These are phyloP conservation scores for Xylaria sp. DNA, from an alignment of 2,329 filamentous ascomycete genomes.

Conservation along the genomic window DNA sequence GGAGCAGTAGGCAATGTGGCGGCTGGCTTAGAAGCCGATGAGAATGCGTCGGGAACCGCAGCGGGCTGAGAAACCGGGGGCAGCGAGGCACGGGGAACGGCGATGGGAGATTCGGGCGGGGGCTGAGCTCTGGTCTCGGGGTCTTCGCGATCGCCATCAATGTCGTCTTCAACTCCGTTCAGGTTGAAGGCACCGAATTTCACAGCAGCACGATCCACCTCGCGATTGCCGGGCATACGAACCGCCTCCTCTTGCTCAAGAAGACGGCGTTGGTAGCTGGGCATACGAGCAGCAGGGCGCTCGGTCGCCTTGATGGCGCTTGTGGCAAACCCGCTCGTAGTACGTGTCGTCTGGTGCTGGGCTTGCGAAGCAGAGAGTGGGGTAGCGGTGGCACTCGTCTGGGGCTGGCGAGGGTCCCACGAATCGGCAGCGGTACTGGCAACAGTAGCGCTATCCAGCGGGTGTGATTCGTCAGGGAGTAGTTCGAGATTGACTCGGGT, in stretches of 20 bases:
- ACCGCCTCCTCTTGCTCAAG: slow-evolving; percentile 97
- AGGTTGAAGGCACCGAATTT: slow-evolving; percentile 96
- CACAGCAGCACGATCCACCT: slow-evolving; percentile 88
- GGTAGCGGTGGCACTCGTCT: slow-evolving; percentile 63
- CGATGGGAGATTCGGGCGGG: slow-evolving; percentile 82
- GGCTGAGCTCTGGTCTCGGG: slow-evolving; percentile 92
- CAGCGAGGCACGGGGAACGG: slow-evolving; percentile 82
- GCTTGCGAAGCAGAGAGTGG: slow-evolving; percentile 67
- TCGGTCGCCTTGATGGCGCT: slow-evolving; percentile 78
- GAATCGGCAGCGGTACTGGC: slow-evolving; percentile 90
- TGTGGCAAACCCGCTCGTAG: slow-evolving; percentile 75
- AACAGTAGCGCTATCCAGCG: slow-evolving; percentile 77
- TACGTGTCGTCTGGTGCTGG: slow-evolving; percentile 60
- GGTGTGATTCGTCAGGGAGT: slow-evolving; percentile 78
- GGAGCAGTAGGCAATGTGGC: slow-evolving; percentile 46
- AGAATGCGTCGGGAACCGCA: slow-evolving; percentile 57
- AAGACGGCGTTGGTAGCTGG: slow-evolving; percentile 82
- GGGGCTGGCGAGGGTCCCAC: slow-evolving; percentile 69
- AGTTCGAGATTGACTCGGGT: slow-evolving; percentile 93
- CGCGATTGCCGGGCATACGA: slow-evolving; percentile 96
- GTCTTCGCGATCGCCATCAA: slow-evolving; percentile 93
- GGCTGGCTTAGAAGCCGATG: slow-evolving; percentile 55
- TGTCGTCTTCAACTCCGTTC: slow-evolving; percentile 81
- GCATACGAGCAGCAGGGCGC: slow-evolving; percentile 64
- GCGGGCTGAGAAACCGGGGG: slow-evolving; percentile 69